Percentiles rank a stretch among this genome's conserved stretches.
phyloP scores from a whole-genome alignment of 2,329 filamentous ascomycete species.

The Nectriaceae sp. region DNA sequence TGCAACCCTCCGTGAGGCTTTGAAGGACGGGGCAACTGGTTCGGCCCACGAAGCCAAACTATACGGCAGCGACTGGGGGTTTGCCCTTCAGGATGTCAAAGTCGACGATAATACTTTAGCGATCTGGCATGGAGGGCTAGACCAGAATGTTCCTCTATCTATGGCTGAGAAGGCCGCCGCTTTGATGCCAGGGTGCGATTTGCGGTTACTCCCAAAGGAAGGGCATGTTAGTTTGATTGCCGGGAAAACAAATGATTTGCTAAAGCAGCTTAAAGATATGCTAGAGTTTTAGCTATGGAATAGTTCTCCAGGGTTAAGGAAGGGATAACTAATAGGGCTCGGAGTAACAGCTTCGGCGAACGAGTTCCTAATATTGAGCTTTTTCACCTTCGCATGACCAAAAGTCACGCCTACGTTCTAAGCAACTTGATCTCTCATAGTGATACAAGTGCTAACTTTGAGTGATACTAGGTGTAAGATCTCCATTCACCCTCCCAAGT shows the following conservation, averaged over 20 bases:
- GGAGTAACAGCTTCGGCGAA: background rate
- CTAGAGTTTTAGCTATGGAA: background rate
- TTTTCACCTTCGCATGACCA: background rate
- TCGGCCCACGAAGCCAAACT: slow-evolving; percentile 12
- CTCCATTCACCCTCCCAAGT: too few relatives aligned
- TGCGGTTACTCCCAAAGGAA: slow-evolving; percentile 6
- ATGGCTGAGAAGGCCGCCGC: slow-evolving; percentile 12
- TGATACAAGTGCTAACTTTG: too few relatives aligned
- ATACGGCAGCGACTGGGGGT: slow-evolving; percentile 18
- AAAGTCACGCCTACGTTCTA: background rate
- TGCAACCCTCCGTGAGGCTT: slow-evolving; percentile 6
- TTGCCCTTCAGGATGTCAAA: slow-evolving; percentile 15
- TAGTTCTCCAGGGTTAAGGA: background rate
- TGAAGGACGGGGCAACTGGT: slow-evolving; percentile 8
- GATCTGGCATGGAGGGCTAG: slow-evolving; percentile 12
- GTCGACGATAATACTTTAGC: slow-evolving; percentile 4
- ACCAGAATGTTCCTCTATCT: slow-evolving; percentile 8
- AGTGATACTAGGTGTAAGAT: too few relatives aligned
- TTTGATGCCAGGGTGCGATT: slow-evolving; percentile 2
- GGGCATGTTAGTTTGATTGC: slow-evolving; percentile 9
- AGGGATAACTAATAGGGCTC: background rate
- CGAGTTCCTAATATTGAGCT: background rate
- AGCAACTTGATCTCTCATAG: too few relatives aligned
- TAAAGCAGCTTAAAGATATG: slow-evolving; percentile 4
- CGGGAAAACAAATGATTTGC: background rate